Base-by-base conservation (phyloP, 1,284 basidiomycete genomes). In the Boletellus deceptivus region DNA sequence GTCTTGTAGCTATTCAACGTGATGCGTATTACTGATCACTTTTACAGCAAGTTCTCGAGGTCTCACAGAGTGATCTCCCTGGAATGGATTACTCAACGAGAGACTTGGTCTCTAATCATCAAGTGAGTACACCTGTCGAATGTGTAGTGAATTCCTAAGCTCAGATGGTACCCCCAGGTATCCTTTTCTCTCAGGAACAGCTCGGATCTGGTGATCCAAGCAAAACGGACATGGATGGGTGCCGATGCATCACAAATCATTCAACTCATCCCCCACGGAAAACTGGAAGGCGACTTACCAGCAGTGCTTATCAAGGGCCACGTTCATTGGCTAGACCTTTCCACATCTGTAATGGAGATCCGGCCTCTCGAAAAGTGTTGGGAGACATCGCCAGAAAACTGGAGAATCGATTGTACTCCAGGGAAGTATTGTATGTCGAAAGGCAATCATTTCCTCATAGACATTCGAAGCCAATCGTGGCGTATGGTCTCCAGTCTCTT, bases 241-340 rank as follows among this genome's bases (percentile, higher is more conserved):
- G 13, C 24, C 18, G 10, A 0, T 18, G n/a, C 13, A 18, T 17
- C 24, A 16, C 24, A 29, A 1, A 29, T 31, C 8, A 17, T 42
- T 9, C 25, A 29, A n/a, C 40, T 42, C 25, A 29, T 42, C 6
- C 40, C 40, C 18, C 40, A 29, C 14, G 38, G 47, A 10, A 54
- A 57, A 14, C 56, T 79, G 10, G 31, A n/a, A 4, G 47, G 55
- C 0, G 77, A 78, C 50, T 54, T 79, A 2, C 77, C 76, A 0
- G 33, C 13, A 0, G 46, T 58, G 6, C 60, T 78, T 14, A 57
- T 72, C 4, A 25, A 62, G 2, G 60, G 69, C 7, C 67, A 70
- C 34, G 57, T 59, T 6, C 74, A 75, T 55, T 77, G 75, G 74
- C 54, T 75, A 22, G 52, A 70, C 13, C 46, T 72, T 9, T n/a